Evolutionary conservation across 2,329 filamentous ascomycete genomes (phyloP).

Genomic region (Capronia coronata): DNA sequence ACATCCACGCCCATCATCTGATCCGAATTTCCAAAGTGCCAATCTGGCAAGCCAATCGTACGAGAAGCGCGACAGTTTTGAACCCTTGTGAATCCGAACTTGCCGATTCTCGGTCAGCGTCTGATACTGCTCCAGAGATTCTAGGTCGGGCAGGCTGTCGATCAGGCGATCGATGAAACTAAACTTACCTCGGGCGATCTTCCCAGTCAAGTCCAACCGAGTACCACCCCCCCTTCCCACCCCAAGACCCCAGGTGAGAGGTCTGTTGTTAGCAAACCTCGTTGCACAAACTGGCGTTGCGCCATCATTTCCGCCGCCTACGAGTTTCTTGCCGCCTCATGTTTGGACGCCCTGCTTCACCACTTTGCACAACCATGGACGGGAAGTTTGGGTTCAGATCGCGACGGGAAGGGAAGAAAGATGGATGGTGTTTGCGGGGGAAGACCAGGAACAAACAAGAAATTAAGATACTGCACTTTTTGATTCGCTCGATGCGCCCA

Average conservation of each 20-base stretch:
- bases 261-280: neutral
- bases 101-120: too few species aligned
- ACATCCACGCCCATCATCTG: neutral
- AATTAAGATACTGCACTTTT: neutral
- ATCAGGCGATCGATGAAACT: neutral
- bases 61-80: neutral
- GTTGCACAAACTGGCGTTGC: slow-evolving; percentile 5
- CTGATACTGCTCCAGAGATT: neutral
- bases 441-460: neutral
- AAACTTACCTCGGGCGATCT: neutral
- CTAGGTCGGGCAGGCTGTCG: neutral
- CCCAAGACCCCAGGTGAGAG: neutral
- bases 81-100: too few species aligned
- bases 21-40: neutral
- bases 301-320: slow-evolving; percentile 1
- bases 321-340: too few species aligned
- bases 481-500: neutral
- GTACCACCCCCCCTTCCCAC: too few species aligned
- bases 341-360: neutral
- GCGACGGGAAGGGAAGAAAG: neutral
- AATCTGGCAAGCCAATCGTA: neutral
- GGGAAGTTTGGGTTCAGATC: neutral
- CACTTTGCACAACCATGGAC: neutral
- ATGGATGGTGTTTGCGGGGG: neutral
- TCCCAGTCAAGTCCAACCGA: neutral